A percentile compares a stretch with the other conserved stretches of the same genome.
Conservation (phyloP, 31 red algal genomes). For the Endocladia muricata region DNA sequence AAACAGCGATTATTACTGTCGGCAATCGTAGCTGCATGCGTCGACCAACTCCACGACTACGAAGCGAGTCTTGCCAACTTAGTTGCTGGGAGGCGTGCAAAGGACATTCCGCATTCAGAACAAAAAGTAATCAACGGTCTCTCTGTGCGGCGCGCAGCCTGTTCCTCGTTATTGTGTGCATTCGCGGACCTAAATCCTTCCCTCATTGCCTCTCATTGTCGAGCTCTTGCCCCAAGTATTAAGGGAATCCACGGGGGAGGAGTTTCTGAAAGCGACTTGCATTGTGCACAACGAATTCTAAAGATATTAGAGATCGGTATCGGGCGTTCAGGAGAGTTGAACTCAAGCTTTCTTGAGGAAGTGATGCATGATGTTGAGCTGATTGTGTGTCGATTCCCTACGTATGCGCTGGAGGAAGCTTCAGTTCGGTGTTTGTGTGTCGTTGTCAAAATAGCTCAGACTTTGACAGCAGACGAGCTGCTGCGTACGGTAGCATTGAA, state of each 20-base stretch:
- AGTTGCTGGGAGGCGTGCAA: background rate
- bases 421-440: slow-evolving; percentile 62
- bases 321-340: slow-evolving; percentile 7
- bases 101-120: background rate
- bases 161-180: slow-evolving; percentile 55
- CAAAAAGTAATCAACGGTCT: background rate
- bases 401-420: slow-evolving; percentile 46
- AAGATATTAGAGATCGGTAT: slow-evolving; percentile 58
- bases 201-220: slow-evolving; percentile 43
- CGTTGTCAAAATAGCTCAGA: slow-evolving; percentile 26
- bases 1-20: slow-evolving; percentile 27
- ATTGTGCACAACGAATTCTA: slow-evolving; percentile 37
- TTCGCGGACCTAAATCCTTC: slow-evolving; percentile 50
- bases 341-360: slow-evolving; percentile 48
- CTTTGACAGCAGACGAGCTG: slow-evolving; percentile 4
- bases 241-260: slow-evolving; percentile 39
- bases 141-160: slow-evolving; percentile 32
- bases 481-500: slow-evolving; percentile 23
- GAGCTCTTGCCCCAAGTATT: slow-evolving; percentile 47
- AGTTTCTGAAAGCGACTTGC: slow-evolving; percentile 17
- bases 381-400: slow-evolving; percentile 62
- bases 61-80: slow-evolving; percentile 29
- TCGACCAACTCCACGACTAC: slow-evolving; percentile 45
- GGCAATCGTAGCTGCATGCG: slow-evolving; percentile 42
- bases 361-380: slow-evolving; percentile 60